These are phyloP conservation scores for Solanum sejunctum DNA, from an alignment of 257 asterid species.

Conservation along the genomic window DNA sequence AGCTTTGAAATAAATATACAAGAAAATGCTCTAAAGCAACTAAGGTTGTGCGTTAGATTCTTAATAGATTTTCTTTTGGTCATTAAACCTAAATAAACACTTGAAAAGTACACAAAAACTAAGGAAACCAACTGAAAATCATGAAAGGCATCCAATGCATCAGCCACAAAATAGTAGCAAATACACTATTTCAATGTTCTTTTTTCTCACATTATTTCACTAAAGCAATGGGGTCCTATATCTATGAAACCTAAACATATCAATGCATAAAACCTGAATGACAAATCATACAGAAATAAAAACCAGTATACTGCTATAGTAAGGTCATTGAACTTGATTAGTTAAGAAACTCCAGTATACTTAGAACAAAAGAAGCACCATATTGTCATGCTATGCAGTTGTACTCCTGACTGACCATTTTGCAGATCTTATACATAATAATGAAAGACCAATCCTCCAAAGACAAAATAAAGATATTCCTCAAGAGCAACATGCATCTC, in stretches of 20 bases:
- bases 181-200: background rate
- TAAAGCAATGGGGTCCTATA: background rate
- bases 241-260: background rate
- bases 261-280: background rate
- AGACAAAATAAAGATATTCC: background rate
- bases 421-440: background rate
- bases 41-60: background rate
- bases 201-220: background rate
- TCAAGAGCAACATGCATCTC: background rate
- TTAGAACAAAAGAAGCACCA: background rate
- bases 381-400: background rate
- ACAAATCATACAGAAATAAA: background rate
- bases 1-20: background rate
- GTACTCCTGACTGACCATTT: background rate
- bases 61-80: background rate
- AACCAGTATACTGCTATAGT: background rate
- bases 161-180: background rate
- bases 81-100: background rate
- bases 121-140: background rate
- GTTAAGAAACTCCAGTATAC: background rate
- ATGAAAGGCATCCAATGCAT: background rate
- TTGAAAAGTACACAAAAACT: background rate
- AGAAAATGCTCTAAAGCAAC: background rate
- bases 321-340: background rate
- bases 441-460: background rate